Evolutionary conservation across 169 alveolate species (phyloP).

Genomic region (Plasmodium vinckei): DNA sequence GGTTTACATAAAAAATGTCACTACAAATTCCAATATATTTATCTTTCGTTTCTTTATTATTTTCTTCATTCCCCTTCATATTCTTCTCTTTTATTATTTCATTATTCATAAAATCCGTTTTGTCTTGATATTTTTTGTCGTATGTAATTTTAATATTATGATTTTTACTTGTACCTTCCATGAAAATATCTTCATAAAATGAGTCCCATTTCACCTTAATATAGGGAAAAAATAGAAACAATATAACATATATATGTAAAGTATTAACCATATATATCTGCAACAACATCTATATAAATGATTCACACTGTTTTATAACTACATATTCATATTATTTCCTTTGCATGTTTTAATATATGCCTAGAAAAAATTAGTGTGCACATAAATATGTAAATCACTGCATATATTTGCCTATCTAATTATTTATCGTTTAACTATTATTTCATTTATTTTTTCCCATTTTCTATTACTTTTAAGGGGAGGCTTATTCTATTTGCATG

Average conservation of each 20-base stretch:
- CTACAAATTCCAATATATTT: conserved; percentile 61
- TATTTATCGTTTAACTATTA: background rate
- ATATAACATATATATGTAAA: background rate
- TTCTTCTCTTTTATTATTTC: background rate
- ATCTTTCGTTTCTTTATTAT: background rate
- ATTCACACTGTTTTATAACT: background rate
- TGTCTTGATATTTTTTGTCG: conserved; percentile 6
- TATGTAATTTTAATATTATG: conserved; percentile 22
- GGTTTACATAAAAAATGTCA: conserved; percentile 14
- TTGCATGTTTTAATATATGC: background rate
- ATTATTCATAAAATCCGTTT: background rate
- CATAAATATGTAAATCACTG: too few species aligned
- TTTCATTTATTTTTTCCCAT: background rate
- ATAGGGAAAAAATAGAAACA: background rate
- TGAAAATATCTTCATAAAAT: conserved; percentile 21
- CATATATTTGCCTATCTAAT: too few species aligned
- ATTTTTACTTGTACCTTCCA: conserved; percentile 58
- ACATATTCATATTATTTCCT: background rate
- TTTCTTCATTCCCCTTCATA: background rate
- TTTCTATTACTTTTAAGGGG: conserved; percentile 23
- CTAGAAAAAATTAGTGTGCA: too few species aligned
- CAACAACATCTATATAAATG: background rate
- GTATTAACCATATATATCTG: background rate
- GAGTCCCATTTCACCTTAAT: conserved; percentile 37
- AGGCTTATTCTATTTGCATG: conserved; percentile 27